Evolutionary conservation across 768 basidiomycete species (phyloP).

Genomic region (Termitomyces sp.): DNA sequence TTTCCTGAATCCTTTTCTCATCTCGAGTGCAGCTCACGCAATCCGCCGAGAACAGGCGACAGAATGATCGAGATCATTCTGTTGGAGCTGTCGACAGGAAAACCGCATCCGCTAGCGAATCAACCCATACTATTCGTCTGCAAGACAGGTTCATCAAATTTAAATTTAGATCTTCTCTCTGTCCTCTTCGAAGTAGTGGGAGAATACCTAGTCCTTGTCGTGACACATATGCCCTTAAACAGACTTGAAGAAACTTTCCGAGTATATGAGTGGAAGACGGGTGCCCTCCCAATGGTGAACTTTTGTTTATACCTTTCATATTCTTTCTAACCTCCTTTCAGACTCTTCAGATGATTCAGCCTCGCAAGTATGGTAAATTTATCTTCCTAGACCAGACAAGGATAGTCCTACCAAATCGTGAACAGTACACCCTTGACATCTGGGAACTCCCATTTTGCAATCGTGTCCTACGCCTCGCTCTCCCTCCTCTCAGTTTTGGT

Average conservation of each 20-base stretch:
- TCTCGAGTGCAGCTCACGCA: not conserved
- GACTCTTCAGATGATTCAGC: not conserved
- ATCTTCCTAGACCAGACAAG: constrained; percentile 18
- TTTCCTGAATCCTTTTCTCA: not conserved
- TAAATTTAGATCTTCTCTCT: too few relatives aligned
- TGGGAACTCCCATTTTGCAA: constrained; percentile 17
- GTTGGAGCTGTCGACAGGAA: constrained; percentile 6
- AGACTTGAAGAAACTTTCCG: constrained; percentile 5
- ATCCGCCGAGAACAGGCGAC: not conserved
- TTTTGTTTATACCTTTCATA: not conserved
- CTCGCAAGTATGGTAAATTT: constrained; percentile 16
- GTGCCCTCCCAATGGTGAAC: constrained; percentile 8
- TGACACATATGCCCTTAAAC: not conserved
- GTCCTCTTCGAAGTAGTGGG: constrained; percentile 17
- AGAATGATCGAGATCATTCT: constrained; percentile 1
- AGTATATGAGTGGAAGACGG: constrained; percentile 16
- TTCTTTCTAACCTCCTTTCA: not conserved
- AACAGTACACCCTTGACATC: constrained; percentile 16
- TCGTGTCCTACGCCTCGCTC: constrained; percentile 1
- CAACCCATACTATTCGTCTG: constrained; percentile 20
- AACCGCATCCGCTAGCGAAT: constrained; percentile 11
- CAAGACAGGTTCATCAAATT: constrained; percentile 6
- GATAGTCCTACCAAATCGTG: constrained; percentile 20
- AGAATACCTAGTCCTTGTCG: constrained; percentile 11
- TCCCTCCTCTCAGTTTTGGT: not conserved